Evolutionary conservation across 2,329 filamentous ascomycete genomes (phyloP).

Genomic region (Pezicula carpinea): DNA sequence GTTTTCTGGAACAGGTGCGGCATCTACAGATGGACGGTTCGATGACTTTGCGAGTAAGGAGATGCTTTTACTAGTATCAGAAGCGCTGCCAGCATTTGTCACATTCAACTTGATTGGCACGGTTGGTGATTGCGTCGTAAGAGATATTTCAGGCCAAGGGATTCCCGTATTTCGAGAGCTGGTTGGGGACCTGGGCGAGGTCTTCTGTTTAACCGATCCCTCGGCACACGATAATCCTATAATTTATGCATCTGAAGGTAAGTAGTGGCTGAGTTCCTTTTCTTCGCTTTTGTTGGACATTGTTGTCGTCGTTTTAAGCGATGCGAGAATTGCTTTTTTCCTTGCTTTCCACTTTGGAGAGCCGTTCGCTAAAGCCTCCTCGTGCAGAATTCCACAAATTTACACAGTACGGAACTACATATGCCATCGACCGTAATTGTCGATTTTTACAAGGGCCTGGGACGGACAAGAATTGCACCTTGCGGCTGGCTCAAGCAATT

Average conservation of each 20-base stretch:
- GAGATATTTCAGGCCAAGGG: constrained; percentile 62
- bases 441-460: constrained; percentile 71
- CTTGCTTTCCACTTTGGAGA: not conserved
- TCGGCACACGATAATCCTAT: constrained; percentile 68
- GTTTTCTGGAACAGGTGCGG: constrained; percentile 17
- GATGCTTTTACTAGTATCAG: constrained; percentile 25
- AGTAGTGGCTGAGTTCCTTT: constrained; percentile 1
- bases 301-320: too few species aligned
- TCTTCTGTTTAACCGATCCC: constrained; percentile 71
- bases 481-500: constrained; percentile 57
- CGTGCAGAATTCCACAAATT: constrained; percentile 62
- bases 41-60: constrained; percentile 20
- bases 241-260: constrained; percentile 69
- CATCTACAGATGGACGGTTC: constrained; percentile 14
- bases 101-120: constrained; percentile 62
- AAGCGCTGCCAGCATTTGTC: constrained; percentile 67
- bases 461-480: constrained; percentile 57
- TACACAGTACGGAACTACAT: constrained; percentile 68
- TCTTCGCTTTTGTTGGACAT: too few species aligned
- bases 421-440: constrained; percentile 70
- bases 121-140: constrained; percentile 62
- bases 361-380: not conserved
- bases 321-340: not conserved
- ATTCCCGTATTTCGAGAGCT: constrained; percentile 58
- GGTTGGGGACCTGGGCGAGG: constrained; percentile 69